Percentiles rank a stretch among this genome's conserved stretches.
phyloP scores from a whole-genome alignment of 2,329 filamentous ascomycete species.

The Trichoderma sp. region DNA sequence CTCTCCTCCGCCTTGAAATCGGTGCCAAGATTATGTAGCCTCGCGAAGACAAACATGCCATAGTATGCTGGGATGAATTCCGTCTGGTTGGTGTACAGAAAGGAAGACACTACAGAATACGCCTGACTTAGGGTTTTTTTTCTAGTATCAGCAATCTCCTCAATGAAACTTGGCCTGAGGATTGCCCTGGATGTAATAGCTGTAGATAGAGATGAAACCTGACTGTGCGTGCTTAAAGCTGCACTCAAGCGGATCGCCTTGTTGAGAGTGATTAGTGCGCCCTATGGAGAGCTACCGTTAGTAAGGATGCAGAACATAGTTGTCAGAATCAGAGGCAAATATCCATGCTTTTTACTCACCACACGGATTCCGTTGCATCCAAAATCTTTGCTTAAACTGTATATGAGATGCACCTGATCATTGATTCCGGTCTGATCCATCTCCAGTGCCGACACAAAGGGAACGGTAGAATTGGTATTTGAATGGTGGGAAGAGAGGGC shows the following conservation, averaged over 20 bases:
- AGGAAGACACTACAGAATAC: background rate
- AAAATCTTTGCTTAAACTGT: background rate
- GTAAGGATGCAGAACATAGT: too few relatives aligned
- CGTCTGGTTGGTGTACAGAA: background rate
- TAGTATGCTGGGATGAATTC: background rate
- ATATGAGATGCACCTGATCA: background rate
- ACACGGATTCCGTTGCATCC: background rate
- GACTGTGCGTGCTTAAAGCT: background rate
- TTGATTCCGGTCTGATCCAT: background rate
- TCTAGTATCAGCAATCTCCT: too few relatives aligned
- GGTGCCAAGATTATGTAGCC: background rate
- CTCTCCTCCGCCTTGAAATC: background rate
- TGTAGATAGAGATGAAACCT: background rate
- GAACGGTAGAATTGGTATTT: background rate
- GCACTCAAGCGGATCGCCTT: background rate
- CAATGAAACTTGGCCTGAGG: too few relatives aligned
- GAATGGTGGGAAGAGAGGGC: background rate
- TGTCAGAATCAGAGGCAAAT: too few relatives aligned
- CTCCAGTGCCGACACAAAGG: background rate
- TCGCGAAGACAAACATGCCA: background rate
- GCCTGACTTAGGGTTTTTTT: too few relatives aligned
- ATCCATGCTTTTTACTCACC: background rate
- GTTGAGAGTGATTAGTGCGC: background rate
- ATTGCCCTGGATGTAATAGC: background rate
- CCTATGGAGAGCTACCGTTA: too few relatives aligned